phyloP scores from a whole-genome alignment of 1,139 yeast species.

The Scheffersomyces stambukii region DNA sequence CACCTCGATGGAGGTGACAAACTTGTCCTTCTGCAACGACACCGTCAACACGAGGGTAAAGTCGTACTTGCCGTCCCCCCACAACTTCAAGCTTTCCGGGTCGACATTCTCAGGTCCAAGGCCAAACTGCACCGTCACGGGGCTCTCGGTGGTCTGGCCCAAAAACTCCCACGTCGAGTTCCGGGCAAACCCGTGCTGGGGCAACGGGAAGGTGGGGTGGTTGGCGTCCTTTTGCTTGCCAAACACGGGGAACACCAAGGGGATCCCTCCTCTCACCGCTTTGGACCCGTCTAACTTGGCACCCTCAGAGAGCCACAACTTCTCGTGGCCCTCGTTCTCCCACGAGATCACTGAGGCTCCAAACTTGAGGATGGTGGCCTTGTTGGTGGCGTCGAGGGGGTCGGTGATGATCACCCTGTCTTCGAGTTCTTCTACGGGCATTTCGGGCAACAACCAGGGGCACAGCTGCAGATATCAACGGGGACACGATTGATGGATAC shows the following conservation, averaged over 20 bases:
- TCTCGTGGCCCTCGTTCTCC: conserved; percentile 66
- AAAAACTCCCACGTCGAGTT: conserved; percentile 86
- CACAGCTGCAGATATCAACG: no score
- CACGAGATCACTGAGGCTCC: conserved; percentile 91
- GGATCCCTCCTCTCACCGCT: conserved; percentile 96
- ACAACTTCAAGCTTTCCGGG: conserved; percentile 53
- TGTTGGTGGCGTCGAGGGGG: conserved; percentile 49
- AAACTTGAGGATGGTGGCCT: conserved; percentile 65
- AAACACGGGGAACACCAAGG: conserved; percentile 91
- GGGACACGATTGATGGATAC: no score
- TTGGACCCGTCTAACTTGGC: conserved; percentile 87
- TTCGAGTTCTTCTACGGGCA: conserved; percentile 64
- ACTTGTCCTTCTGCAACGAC: conserved; percentile 45
- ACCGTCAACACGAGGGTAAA: conserved; percentile 76
- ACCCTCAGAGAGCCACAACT: conserved; percentile 57
- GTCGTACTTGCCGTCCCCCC: conserved; percentile 55
- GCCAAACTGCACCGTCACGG: conserved; percentile 80
- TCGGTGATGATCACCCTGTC: conserved; percentile 59
- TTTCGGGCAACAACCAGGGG: no score
- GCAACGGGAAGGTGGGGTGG: conserved; percentile 49
- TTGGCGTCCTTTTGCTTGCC: conserved; percentile 55
- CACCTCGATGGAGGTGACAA: conserved; percentile 70
- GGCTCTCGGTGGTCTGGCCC: conserved; percentile 62
- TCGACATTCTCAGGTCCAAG: conserved; percentile 80
- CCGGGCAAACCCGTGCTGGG: conserved; percentile 97